Base-by-base conservation (phyloP, 495 filamentous ascomycete species). In the Pyrenopolyporus hunteri region DNA sequence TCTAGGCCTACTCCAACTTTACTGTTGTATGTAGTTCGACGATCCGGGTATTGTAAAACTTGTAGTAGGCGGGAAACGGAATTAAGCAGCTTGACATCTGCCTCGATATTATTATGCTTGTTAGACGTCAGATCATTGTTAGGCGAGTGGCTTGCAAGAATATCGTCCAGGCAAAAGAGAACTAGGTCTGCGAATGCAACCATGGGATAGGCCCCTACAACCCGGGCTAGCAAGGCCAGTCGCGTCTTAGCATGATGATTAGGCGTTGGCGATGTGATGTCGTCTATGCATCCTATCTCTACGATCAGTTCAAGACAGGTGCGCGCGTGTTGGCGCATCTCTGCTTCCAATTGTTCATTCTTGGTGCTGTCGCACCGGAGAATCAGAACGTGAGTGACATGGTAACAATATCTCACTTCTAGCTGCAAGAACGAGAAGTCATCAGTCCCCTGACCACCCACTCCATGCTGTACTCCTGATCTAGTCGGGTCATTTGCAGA, bases 331-430 rank as follows among this genome's bases (percentile, higher is more conserved):
- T 56, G 31, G 14, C 32, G 51, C 32, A 66, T 50, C 23, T 52
- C 26, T 10, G 19, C 14, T 22, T 51, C 43, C 14, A 16, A 37
- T 3, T 16, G 33, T 26, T 66, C 63, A 22, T 52, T 44, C 4
- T 33, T 16, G n/a, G n/a, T n/a, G 17, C 37, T 42, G 20, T 57
- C 57, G 7, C 20, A 35, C 6, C 44, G 36, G 16, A 66, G 57
- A n/a, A 32, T 23, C 4, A 66, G 57, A 4, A 66, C 48, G 25
- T 64, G 61, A 9, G 61, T 46, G 13, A 64, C 43, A 32, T 48
- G 61, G 43, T 59, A 54, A 4, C 61, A 40, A 26, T 64, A 64
- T 2, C 14, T 32, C 42, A 64, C 32, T 37, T 64, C 61, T 4
- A 64, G 23, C 7, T 53, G 61, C 23, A 53, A 14, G 8, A 23